Evolutionary conservation across 2,329 filamentous ascomycete species (phyloP).

Genomic region (Trichoderma brevicompactum): DNA sequence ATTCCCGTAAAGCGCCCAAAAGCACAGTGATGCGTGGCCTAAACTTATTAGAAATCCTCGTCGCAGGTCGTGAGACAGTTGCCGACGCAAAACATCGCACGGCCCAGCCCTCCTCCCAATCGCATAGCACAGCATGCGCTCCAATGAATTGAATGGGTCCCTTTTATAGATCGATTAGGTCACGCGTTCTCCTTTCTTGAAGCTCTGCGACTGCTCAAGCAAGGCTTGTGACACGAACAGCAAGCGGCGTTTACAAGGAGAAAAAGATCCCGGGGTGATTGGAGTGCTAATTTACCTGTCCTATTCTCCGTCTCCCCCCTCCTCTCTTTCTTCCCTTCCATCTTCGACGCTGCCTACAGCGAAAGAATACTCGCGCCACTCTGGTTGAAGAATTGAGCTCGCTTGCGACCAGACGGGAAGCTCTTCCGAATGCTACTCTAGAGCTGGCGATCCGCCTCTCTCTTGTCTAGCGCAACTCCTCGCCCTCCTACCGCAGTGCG

Average conservation of each 20-base stretch:
- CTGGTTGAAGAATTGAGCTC: not conserved
- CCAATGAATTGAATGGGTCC: slow-evolving; percentile 25
- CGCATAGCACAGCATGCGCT: slow-evolving; percentile 1
- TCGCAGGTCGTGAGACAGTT: slow-evolving; percentile 20
- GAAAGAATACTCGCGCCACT: not conserved
- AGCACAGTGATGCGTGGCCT: not conserved
- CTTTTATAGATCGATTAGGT: slow-evolving; percentile 24
- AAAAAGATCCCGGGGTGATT: not conserved
- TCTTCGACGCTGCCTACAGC: not conserved
- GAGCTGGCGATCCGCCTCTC: not conserved
- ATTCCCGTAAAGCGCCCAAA: not conserved
- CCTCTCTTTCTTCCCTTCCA: not conserved
- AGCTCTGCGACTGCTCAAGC: slow-evolving; percentile 10
- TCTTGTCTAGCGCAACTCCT: slow-evolving; percentile 6
- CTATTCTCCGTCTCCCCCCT: not conserved
- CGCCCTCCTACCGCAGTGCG: not conserved
- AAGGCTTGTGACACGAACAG: slow-evolving; percentile 14
- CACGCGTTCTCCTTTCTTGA: slow-evolving; percentile 26
- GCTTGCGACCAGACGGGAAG: not conserved
- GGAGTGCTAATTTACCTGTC: not conserved
- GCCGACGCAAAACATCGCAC: slow-evolving; percentile 20
- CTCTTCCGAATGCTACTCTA: slow-evolving; percentile 6
- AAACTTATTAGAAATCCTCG: slow-evolving; percentile 13
- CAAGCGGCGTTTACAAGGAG: not conserved
- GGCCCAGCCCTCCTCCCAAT: slow-evolving; percentile 1